phyloP scores from a whole-genome alignment of 345 rosid species.

The Hibiscus tridactylites region DNA sequence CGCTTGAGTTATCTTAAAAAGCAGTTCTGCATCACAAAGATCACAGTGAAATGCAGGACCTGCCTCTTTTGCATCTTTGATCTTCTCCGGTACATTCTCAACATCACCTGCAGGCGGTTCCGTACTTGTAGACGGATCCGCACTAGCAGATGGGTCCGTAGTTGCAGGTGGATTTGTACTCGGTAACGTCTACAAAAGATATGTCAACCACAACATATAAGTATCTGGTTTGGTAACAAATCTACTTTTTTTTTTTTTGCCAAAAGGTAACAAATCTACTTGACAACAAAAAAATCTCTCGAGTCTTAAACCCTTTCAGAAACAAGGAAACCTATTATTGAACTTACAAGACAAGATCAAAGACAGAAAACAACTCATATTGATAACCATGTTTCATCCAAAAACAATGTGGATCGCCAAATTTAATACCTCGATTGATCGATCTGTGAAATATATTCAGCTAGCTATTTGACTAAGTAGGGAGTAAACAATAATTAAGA shows the following conservation, averaged over 20 bases:
- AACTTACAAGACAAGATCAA: not conserved
- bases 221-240: not conserved
- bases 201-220: not conserved
- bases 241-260: too few species aligned
- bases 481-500: not conserved
- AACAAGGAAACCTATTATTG: not conserved
- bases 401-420: not conserved
- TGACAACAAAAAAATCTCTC: not conserved
- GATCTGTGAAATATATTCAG: not conserved
- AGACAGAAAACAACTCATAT: not conserved
- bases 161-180: conserved; percentile 28
- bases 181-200: conserved; percentile 18
- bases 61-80: conserved; percentile 47
- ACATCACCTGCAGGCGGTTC: conserved; percentile 41
- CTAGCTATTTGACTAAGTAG: not conserved
- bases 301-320: not conserved
- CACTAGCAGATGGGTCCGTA: too few species aligned
- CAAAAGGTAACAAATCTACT: not conserved
- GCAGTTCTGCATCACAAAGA: conserved; percentile 57
- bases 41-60: conserved; percentile 53
- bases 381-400: not conserved
- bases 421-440: too few species aligned
- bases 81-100: conserved; percentile 37
- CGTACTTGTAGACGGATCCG: conserved; percentile 17
- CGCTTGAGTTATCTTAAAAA: conserved; percentile 50